phyloP scores from a whole-genome alignment of 805 yeast genomes.

The Hanseniaspora clermontiae region DNA sequence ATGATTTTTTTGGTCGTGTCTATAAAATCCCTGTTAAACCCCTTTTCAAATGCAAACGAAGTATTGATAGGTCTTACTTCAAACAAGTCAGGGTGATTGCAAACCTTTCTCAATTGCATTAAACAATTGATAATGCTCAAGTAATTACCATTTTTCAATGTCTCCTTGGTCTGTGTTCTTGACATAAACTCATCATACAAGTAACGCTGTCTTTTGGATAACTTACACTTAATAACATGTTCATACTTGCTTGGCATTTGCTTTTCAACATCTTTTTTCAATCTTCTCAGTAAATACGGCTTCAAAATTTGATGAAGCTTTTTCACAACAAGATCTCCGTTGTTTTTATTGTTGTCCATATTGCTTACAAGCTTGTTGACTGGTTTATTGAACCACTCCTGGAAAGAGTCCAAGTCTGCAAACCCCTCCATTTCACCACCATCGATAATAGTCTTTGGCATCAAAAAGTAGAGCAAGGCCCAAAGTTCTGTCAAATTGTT shows the following conservation, averaged over 20 bases:
- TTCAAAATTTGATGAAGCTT: constrained; percentile 86
- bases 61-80: constrained; percentile 92
- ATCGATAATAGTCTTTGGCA: constrained; percentile 83
- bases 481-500: constrained; percentile 90
- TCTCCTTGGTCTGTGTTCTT: constrained; percentile 86
- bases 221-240: constrained; percentile 81
- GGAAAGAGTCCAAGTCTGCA: constrained; percentile 91
- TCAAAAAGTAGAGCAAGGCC: constrained; percentile 86
- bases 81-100: constrained; percentile 91
- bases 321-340: constrained; percentile 72
- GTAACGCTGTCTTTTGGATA: constrained; percentile 83
- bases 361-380: constrained; percentile 64
- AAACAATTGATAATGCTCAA: constrained; percentile 89
- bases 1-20: constrained; percentile 18
- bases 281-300: constrained; percentile 80
- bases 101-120: constrained; percentile 94
- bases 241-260: constrained; percentile 98
- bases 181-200: constrained; percentile 95
- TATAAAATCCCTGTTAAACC: constrained; percentile 43
- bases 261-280: constrained; percentile 92
- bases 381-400: constrained; percentile 97
- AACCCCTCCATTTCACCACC: constrained; percentile 53
- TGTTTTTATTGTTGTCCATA: constrained; percentile 39
- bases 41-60: constrained; percentile 61
- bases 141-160: constrained; percentile 87